These are phyloP conservation scores for Fremontodendron californicum DNA, from an alignment of 345 rosid species.

Conservation along the genomic window DNA sequence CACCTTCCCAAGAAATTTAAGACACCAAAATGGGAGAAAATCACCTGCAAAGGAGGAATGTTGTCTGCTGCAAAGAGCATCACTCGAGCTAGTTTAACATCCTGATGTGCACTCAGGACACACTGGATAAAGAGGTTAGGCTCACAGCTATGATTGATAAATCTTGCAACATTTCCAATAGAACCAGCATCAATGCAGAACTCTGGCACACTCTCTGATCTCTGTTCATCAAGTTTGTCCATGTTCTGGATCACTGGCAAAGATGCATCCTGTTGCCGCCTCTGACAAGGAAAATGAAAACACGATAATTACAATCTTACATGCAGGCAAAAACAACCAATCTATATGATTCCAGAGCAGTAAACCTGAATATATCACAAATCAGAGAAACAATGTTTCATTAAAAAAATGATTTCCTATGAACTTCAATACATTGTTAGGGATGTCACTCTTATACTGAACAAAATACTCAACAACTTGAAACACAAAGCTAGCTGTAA, in stretches of 20 bases:
- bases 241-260: conserved; percentile 23
- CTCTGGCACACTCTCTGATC: conserved; percentile 60
- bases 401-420: background rate
- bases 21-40: background rate
- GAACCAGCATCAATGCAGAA: conserved; percentile 89
- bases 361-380: background rate
- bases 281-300: conserved; percentile 39
- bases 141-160: conserved; percentile 89
- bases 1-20: background rate
- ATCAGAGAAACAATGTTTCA: background rate
- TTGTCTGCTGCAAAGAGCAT: conserved; percentile 93
- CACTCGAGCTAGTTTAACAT: conserved; percentile 75
- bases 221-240: conserved; percentile 38
- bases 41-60: conserved; percentile 90
- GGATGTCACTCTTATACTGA: background rate
- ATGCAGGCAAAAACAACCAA: background rate
- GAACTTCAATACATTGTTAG: background rate
- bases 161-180: conserved; percentile 78
- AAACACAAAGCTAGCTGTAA: background rate
- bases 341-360: background rate
- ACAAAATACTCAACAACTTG: background rate
- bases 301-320: background rate
- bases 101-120: conserved; percentile 76
- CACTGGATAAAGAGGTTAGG: conserved; percentile 94
- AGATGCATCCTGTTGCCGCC: conserved; percentile 51